These are phyloP conservation scores for Thermoascus crustaceus DNA, from an alignment of 2,329 filamentous ascomycete genomes.

Conservation along the genomic window DNA sequence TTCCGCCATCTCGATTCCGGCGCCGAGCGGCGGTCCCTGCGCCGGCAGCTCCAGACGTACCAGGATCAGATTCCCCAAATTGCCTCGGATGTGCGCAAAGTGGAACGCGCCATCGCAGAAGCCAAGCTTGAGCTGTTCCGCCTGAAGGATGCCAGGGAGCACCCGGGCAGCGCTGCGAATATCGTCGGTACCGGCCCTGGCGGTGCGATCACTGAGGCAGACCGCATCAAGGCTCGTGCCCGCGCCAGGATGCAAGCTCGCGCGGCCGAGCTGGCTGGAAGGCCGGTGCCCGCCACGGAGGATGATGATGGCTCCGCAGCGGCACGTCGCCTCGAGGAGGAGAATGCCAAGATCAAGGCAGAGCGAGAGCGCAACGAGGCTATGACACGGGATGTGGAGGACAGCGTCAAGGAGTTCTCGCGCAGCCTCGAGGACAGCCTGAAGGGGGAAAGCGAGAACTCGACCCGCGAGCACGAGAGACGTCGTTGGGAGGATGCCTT, in stretches of 20 bases:
- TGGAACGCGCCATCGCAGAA: conserved; percentile 88
- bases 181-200: conserved; percentile 92
- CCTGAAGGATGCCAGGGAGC: conserved; percentile 82
- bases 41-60: conserved; percentile 78
- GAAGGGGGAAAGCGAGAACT: conserved; percentile 69
- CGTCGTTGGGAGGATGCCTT: conserved; percentile 93
- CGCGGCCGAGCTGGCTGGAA: conserved; percentile 83
- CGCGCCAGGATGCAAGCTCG: conserved; percentile 99
- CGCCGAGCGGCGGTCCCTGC: conserved; percentile 75
- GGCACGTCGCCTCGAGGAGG: conserved; percentile 78
- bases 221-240: conserved; percentile 86
- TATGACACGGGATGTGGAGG: conserved; percentile 95
- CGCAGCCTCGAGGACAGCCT: conserved; percentile 77
- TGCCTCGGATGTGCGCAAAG: conserved; percentile 81
- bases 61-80: conserved; percentile 87
- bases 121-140: conserved; percentile 88
- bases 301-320: conserved; percentile 68
- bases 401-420: conserved; percentile 84
- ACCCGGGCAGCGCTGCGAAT: conserved; percentile 69
- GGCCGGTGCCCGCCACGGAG: conserved; percentile 60
- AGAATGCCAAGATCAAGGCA: conserved; percentile 68
- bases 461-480: conserved; percentile 77
- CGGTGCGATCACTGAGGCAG: conserved; percentile 81
- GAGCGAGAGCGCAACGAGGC: conserved; percentile 92
- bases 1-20: conserved; percentile 69